A percentile compares a stretch with the other conserved stretches of the same genome.
Conservation (phyloP, 352 stramenopile genomes). For the Phytophthora fragariaefolia region DNA sequence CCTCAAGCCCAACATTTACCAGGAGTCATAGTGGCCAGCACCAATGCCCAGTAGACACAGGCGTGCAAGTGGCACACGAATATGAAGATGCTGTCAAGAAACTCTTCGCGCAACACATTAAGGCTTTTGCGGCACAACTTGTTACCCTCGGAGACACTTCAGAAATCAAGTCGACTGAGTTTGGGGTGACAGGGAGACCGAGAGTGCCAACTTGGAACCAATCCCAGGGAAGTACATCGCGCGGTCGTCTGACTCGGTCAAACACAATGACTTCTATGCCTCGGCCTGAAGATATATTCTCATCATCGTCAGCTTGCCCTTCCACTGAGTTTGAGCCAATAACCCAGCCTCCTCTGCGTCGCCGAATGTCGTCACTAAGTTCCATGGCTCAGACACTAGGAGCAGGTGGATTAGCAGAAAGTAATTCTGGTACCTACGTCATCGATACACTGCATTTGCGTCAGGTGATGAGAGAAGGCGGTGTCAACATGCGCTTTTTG, state of each 20-base stretch:
- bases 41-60: conserved; percentile 33
- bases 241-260: conserved; percentile 33
- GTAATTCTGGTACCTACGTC: conserved; percentile 60
- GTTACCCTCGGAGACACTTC: conserved; percentile 67
- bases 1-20: conserved; percentile 23
- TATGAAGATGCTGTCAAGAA: conserved; percentile 63
- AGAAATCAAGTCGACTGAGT: not conserved
- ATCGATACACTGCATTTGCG: conserved; percentile 72
- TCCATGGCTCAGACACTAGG: conserved; percentile 36
- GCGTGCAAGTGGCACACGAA: conserved; percentile 41
- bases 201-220: conserved; percentile 23
- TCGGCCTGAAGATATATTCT: conserved; percentile 32
- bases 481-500: conserved; percentile 75
- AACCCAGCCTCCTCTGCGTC: conserved; percentile 29
- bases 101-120: conserved; percentile 61
- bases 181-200: conserved; percentile 10
- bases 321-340: conserved; percentile 20
- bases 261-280: conserved; percentile 41
- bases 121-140: conserved; percentile 59
- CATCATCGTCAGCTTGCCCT: conserved; percentile 14
- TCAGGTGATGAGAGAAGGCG: conserved; percentile 59
- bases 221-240: conserved; percentile 17
- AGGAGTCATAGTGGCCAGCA: conserved; percentile 21
- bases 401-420: conserved; percentile 17
- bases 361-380: conserved; percentile 54